phyloP scores from a whole-genome alignment of 2,329 filamentous ascomycete genomes.

The Daldinia eschscholtzii region DNA sequence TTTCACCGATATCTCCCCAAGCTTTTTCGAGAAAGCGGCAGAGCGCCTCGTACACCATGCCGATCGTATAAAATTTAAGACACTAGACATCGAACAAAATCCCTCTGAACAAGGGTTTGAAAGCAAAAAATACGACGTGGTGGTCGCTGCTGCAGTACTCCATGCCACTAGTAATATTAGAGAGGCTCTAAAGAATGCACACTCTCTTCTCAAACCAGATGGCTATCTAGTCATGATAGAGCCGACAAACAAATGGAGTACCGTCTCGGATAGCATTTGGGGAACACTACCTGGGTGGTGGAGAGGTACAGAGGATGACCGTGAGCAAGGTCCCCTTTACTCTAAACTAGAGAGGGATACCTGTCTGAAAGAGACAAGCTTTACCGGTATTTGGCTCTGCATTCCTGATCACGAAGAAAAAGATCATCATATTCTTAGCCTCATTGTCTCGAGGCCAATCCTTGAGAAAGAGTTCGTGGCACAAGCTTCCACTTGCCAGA shows the following conservation, averaged over 20 bases:
- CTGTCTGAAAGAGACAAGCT: not conserved
- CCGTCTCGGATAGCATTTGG: slow-evolving; percentile 1
- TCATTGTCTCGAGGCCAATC: slow-evolving; percentile 7
- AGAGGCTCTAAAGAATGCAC: not conserved
- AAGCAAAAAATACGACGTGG: slow-evolving; percentile 12
- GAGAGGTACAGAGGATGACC: slow-evolving; percentile 7
- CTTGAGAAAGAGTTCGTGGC: not conserved
- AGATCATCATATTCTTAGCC: slow-evolving; percentile 4
- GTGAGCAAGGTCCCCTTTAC: slow-evolving; percentile 4
- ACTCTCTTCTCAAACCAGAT: slow-evolving; percentile 20
- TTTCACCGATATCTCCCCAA: slow-evolving; percentile 57
- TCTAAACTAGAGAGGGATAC: not conserved
- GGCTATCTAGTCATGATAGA: slow-evolving; percentile 20
- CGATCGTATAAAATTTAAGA: slow-evolving; percentile 51
- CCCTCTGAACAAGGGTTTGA: slow-evolving; percentile 17
- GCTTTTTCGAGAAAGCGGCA: slow-evolving; percentile 55
- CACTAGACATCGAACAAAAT: slow-evolving; percentile 50
- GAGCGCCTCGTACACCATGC: slow-evolving; percentile 41
- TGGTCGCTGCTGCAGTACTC: slow-evolving; percentile 15
- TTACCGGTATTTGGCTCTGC: not conserved
- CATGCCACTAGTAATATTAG: slow-evolving; percentile 18
- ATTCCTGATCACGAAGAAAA: not conserved
- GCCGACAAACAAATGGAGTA: slow-evolving; percentile 12
- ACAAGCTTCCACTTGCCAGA: no score
- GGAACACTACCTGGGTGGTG: slow-evolving; percentile 23